Evolutionary conservation across 2,329 filamentous ascomycete species (phyloP).

Genomic region (Chaetomium olivaceum): DNA sequence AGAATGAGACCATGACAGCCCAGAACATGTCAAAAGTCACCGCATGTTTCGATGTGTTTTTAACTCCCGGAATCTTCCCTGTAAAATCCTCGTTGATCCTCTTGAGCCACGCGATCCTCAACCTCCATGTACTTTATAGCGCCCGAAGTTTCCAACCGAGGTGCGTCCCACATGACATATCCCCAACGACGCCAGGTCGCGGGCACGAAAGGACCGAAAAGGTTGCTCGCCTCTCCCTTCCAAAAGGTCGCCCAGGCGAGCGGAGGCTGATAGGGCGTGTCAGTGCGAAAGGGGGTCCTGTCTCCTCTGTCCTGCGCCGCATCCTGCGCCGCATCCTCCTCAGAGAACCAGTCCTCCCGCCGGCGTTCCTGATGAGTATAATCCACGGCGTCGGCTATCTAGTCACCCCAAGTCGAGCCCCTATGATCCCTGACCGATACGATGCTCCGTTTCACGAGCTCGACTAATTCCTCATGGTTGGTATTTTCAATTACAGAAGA

Average conservation of each 20-base stretch:
- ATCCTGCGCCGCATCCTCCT: conserved; percentile 1
- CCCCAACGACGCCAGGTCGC: background rate
- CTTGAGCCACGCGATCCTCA: background rate
- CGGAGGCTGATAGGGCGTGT: background rate
- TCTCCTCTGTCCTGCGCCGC: conserved; percentile 4
- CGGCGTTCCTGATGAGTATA: background rate
- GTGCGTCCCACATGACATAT: conserved; percentile 11
- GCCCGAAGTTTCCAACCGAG: conserved; percentile 4
- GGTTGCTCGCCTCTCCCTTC: conserved; percentile 3
- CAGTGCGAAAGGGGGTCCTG: background rate
- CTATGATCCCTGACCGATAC: background rate
- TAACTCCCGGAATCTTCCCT: no score
- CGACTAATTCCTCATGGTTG: conserved; percentile 1
- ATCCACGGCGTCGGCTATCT: background rate
- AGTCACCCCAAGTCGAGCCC: background rate
- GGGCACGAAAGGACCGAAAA: background rate
- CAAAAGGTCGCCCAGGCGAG: conserved; percentile 10
- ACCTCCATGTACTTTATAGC: background rate
- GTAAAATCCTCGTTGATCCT: conserved; percentile 5
- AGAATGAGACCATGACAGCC: no score
- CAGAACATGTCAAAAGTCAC: no score
- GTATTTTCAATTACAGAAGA: background rate
- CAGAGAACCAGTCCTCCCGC: background rate
- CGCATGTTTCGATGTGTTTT: no score
- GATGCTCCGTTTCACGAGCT: background rate